A percentile compares a stretch with the other conserved stretches of the same genome.
Conservation (phyloP, 2,329 filamentous ascomycete species). For the Aureobasidium mangrovei region DNA sequence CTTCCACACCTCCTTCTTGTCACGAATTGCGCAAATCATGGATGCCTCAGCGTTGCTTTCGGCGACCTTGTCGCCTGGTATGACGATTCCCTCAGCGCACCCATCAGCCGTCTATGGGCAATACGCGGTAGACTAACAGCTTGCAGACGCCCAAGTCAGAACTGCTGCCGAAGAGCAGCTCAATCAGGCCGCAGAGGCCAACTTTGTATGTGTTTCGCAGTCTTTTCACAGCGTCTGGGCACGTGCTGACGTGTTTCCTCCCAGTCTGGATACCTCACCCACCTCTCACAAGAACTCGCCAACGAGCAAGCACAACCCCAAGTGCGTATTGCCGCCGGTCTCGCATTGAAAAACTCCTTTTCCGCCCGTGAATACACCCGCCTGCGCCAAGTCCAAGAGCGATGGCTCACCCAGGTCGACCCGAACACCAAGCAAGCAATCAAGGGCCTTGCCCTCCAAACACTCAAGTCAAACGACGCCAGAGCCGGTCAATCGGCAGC, state of each 20-base stretch:
- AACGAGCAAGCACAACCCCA: conserved; percentile 76
- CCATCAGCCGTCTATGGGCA: background rate
- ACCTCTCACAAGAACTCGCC: conserved; percentile 86
- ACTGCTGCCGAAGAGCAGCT: conserved; percentile 91
- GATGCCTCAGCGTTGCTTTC: conserved; percentile 97
- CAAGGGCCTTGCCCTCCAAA: conserved; percentile 84
- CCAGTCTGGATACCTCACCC: conserved; percentile 84
- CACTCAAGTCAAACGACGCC: conserved; percentile 67
- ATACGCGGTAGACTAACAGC: background rate
- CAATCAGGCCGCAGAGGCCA: conserved; percentile 79
- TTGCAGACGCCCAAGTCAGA: conserved; percentile 78
- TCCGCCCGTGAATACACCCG: conserved; percentile 81
- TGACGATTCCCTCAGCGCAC: conserved; percentile 34
- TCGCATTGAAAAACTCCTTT: conserved; percentile 97
- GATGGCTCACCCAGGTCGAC: conserved; percentile 83
- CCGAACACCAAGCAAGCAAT: conserved; percentile 75
- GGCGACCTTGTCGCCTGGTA: conserved; percentile 92
- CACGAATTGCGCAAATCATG: conserved; percentile 49
- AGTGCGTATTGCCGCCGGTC: conserved; percentile 87
- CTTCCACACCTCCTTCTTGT: background rate
- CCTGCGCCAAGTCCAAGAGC: conserved; percentile 80
- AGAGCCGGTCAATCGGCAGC: conserved; percentile 84
- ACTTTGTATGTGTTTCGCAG: conserved; percentile 65
- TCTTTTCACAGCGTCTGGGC: conserved; percentile 26
- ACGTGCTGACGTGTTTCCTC: conserved; percentile 21